Evolutionary conservation across 345 rosid species (phyloP), one percentile per base, ranked within the genome.

Genomic region (Punica granatum): DNA sequence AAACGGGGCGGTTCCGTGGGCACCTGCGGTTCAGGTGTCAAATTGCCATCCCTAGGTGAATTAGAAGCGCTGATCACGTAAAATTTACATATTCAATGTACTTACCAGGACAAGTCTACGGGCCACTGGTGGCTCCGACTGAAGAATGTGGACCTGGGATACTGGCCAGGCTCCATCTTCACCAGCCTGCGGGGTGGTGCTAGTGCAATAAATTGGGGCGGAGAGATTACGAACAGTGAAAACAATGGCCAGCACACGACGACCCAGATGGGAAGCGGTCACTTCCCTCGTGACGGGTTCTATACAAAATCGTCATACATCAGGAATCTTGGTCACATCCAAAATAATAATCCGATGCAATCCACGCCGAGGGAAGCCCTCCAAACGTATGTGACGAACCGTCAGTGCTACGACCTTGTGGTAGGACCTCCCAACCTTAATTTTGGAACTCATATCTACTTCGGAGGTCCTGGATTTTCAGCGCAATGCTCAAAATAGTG

Each of bases 91-190:
- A n/a, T n/a, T n/a, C n/a, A n/a, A n/a, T n/a, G n/a, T n/a, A n/a
- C n/a, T n/a, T n/a, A n/a, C n/a, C n/a, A 83, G 84, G 84, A 83
- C 19, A 58, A 73, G 6, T 34, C 23, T 3, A 49, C 63, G 7
- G 81, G 85, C 3, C 48, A 84, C 41, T 84, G 83, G 85, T 84
- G 85, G 85, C 59, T 84, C 23, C 61, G 53, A 61, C 31, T 69
- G 7, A 60, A 76, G 34, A 6, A 44, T 30, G 30, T n/a, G 14
- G 14, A 70, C 26, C 23, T 74, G 51, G 36, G 80, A 2, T 84
- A 81, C 42, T 84, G 85, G 88, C 85, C 82, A 21, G 54, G 65
- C 0, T 34, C 56, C 3, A 67, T 84, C 19, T 74, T 84, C 51
- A 72, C 73, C 8, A 35, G 59, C 67, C 63, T 81, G 18, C 26